phyloP scores from a whole-genome alignment of 345 rosid species.

The Acer saccharum region DNA sequence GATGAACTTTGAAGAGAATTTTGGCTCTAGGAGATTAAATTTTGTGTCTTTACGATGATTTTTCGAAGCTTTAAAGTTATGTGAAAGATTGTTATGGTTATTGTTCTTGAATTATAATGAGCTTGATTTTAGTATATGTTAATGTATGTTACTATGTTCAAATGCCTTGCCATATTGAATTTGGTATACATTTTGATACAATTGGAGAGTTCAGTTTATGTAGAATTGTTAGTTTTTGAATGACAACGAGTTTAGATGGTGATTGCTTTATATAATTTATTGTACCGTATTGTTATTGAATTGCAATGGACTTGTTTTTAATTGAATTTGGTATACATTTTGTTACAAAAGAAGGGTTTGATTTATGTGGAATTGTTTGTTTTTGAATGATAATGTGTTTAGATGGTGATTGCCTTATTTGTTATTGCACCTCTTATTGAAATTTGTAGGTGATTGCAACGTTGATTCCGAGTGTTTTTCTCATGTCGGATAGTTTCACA shows the following conservation, averaged over 20 bases:
- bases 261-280: not conserved
- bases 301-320: not conserved
- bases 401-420: not conserved
- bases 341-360: not conserved
- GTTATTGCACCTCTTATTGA: no score
- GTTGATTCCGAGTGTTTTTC: not conserved
- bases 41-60: not conserved
- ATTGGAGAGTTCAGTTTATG: not conserved
- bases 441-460: not conserved
- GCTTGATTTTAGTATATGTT: not conserved
- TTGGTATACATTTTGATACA: not conserved
- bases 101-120: not conserved
- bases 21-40: not conserved
- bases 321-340: not conserved
- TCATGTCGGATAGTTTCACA: not conserved
- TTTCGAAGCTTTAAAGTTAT: not conserved
- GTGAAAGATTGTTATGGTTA: not conserved
- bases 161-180: not conserved
- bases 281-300: not conserved
- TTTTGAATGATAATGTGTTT: not conserved
- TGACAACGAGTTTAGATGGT: not conserved
- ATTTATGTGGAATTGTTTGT: not conserved
- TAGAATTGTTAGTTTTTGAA: not conserved
- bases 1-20: slow-evolving; percentile 61
- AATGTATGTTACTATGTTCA: not conserved